These are phyloP conservation scores for Kwoniella dejecticola DNA, from an alignment of 768 basidiomycete genomes.

Conservation along the genomic window DNA sequence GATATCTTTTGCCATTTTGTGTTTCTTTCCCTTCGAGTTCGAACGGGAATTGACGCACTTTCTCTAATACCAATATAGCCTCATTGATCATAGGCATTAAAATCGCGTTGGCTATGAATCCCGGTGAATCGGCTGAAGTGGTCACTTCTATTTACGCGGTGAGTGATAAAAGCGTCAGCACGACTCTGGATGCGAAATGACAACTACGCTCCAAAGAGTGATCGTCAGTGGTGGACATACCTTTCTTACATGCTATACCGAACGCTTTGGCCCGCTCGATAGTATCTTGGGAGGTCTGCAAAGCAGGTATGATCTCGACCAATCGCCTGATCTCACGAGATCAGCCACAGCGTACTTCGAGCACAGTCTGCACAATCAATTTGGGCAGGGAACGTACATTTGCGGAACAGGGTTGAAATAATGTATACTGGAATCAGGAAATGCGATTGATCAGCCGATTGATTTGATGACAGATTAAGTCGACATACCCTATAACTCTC, in stretches of 20 bases:
- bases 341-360: too few species aligned
- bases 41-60: constrained; percentile 61
- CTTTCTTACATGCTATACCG: constrained; percentile 87
- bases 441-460: background rate
- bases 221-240: constrained; percentile 58
- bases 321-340: constrained; percentile 65
- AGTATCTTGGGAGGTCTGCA: constrained; percentile 81
- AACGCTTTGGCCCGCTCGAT: constrained; percentile 76
- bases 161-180: too few species aligned
- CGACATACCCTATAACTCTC: constrained; percentile 67
- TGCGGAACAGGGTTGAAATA: constrained; percentile 98
- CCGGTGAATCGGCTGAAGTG: constrained; percentile 85
- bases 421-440: constrained; percentile 66
- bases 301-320: constrained; percentile 89
- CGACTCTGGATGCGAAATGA: too few species aligned
- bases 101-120: constrained; percentile 91
- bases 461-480: background rate
- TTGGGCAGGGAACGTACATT: constrained; percentile 69
- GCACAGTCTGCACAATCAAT: too few species aligned
- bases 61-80: constrained; percentile 91
- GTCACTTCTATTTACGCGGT: too few species aligned
- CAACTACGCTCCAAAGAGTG: too few species aligned
- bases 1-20: too few species aligned
- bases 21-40: background rate
- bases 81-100: constrained; percentile 98